Base-by-base conservation (phyloP, 257 asterid genomes). In the Pogostemon cablin region DNA sequence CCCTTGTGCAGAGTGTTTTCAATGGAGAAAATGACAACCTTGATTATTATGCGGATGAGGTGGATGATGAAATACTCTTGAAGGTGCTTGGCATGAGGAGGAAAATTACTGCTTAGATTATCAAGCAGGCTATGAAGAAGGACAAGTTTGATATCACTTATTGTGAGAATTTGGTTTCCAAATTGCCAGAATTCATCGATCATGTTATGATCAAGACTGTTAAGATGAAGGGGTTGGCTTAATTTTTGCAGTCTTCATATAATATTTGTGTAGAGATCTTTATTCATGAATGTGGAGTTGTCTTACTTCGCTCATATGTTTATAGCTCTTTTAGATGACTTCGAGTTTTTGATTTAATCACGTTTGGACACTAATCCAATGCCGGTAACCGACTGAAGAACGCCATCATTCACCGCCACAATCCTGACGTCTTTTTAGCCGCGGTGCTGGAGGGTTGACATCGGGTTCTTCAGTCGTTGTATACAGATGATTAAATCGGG, bases 161-260 rank as follows among this genome's bases (percentile, higher is more conserved):
- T 50, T 62, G 77, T 42, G 86, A 82, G 58, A 93, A 89, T 73
- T 72, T 91, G 80, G 81, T 78, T 12, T 73, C 85, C 0, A 25
- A 34, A 25, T 47, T 87, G 50, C 68, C 91, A 9, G 96, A 86
- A 63, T 93, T 86, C 59, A 70, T 93, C 44, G 98, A 93, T 75
- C 83, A 49, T 76, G 96, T 86, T 40, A 93, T 93, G 98, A 86
- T 93, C 65, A 87, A 89, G 81, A 96, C 95, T 61, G 96, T 87
- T 73, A 77, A 86, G 34, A 81, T 93, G 96, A 93, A 93, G 79
- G 73, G 81, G 52, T 78, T 58, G 70, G 86, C 81, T 4, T 83
- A 91, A 9, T 91, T 87, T 73, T 84, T 86, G 41, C 69, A 17
- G 42, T 79, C 90, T 50, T 84, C 99, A 4, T 93, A 83, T 73